Base-by-base conservation (phyloP, 305 asterid species). In the Fraxinus dipetala region DNA sequence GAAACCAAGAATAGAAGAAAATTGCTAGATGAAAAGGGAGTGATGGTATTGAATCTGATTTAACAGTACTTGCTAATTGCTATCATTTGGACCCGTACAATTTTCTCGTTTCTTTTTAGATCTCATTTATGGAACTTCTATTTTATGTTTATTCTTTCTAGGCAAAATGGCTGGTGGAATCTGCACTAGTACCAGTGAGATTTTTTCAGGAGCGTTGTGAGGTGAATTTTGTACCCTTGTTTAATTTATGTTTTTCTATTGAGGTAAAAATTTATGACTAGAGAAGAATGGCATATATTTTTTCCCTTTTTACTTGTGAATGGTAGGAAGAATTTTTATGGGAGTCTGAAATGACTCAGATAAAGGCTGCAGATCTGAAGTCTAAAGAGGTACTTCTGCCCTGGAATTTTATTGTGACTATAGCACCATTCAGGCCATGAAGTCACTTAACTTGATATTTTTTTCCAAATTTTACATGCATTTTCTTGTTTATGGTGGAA, bases 81-180 rank as follows among this genome's bases (percentile, higher is more conserved):
- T 30, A 72, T 77, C 18, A 65, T 77, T 63, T 28, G 16, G 36
- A 61, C 11, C 59, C 16, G 16, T 43, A 48, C 45, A 56, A 24
- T 51, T 56, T 40, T 78, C 63, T 75, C 63, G 20, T 56, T 78
- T 75, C 30, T 67, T 56, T 75, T 45, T 69, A 24, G 38, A 24
- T 61, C 74, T 40, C 79, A 77, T 32, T 10, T 65, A 38, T 84
- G 67, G 73, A 75, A 59, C 54, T 81, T 70, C 43, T 36, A 36
- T 54, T 43, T 48, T 56, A 32, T 36, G 40, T 81, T 82, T 51
- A 43, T 80, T 80, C 43, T 77, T 80, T 82, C 36, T 77, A 96
- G 99, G 98, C 96, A 61, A 94, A 96, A 72, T 96, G 98, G 98
- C 94, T 96, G 85, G 97, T 96, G 88, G 99, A 96, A 86, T 94